A percentile compares a stretch with the other conserved stretches of the same genome.
Conservation (phyloP, 331 rosid species). For the Spiraea crenata region DNA sequence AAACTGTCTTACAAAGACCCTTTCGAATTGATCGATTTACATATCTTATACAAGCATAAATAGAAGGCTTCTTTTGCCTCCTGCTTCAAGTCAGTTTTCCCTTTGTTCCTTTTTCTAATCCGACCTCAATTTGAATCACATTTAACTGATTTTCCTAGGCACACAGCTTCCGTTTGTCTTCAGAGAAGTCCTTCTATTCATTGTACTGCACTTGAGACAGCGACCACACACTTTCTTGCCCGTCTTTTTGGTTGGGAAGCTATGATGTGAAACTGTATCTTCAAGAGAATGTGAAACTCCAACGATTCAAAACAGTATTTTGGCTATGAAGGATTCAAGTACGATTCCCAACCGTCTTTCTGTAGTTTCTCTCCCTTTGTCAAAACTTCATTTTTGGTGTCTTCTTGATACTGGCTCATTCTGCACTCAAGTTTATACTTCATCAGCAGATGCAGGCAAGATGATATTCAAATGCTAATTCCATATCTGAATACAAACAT, state of each 20-base stretch:
- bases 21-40: no score
- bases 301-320: background rate
- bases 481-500: background rate
- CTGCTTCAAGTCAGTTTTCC: background rate
- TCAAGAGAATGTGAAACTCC: conserved; percentile 1
- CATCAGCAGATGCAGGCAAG: conserved; percentile 2
- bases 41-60: no score
- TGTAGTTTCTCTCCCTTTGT: conserved; percentile 61
- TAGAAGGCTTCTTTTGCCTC: background rate
- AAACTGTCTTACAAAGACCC: no score
- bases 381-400: conserved; percentile 57
- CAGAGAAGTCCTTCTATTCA: background rate
- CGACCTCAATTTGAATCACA: background rate
- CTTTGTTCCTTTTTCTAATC: background rate
- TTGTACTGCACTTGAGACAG: background rate
- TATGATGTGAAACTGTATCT: background rate
- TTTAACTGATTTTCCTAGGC: background rate
- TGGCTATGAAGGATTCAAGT: conserved; percentile 32
- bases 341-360: conserved; percentile 66
- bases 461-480: background rate
- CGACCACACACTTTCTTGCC: background rate
- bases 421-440: conserved; percentile 39
- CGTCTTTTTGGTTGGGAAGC: background rate
- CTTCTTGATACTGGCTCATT: conserved; percentile 70
- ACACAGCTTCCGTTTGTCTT: background rate